Base-by-base conservation (phyloP, 805 yeast species). In the Candida patagonica region DNA sequence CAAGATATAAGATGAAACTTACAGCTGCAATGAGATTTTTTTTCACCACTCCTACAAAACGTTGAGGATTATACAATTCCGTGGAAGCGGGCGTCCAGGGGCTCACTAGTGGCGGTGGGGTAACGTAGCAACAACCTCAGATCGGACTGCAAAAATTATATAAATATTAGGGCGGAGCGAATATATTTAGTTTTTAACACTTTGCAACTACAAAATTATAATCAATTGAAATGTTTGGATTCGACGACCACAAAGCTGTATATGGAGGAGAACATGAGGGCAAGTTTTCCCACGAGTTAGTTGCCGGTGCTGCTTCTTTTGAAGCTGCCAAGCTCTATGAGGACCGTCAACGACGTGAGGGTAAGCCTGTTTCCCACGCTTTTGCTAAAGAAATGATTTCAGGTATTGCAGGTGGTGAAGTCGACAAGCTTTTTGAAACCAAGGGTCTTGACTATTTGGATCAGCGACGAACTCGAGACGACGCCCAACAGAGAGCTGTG, bases 361-460 rank as follows among this genome's bases (percentile, higher is more conserved):
- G 58, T 29, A 46, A 43, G 47, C 51, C 54, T 6, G 58, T 54
- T 24, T 49, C 51, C 35, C 58, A 54, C 44, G 40, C 39, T 9
- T 51, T 54, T 37, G 57, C 57, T 35, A 54, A 54, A 46, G 58
- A 54, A 38, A 38, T 44, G 17, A 43, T 54, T 19, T 53, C 53
- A 16, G 57, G 56, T 3, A 15, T 54, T 37, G 58, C 54, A 21
- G 58, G 52, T 21, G 52, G 52, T 32, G 58, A 54, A 39, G 58
- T 50, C 42, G 58, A 54, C 48, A 54, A 54, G 51, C 46, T 51
- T 29, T 44, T 53, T 39, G 58, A 54, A 42, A 50, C 56, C 40
- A 53, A 53, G 47, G 57, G 56, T 16, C 48, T 52, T 19, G 48
- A 53, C 43, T 51, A 48, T 40, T 46, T 49, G 29, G 55, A 53